A percentile compares a stretch with the other conserved stretches of the same genome.
Conservation (phyloP, 176 grass and related monocot species). For the Zizania latifolia region DNA sequence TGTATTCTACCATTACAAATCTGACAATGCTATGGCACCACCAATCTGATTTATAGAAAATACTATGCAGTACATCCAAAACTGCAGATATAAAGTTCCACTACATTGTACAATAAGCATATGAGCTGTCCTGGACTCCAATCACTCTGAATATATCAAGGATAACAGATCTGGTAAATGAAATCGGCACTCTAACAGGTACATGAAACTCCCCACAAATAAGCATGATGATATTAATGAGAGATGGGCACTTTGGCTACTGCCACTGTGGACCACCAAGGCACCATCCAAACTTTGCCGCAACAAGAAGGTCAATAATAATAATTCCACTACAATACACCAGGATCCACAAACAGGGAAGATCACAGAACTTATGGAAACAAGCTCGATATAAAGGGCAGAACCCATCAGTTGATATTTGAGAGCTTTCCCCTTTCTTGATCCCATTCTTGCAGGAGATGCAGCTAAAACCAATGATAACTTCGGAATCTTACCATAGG, state of each 20-base stretch:
- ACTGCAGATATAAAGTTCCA: neutral
- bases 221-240: too few species aligned
- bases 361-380: neutral
- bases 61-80: neutral
- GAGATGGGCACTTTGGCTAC: too few species aligned
- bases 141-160: constrained; percentile 5
- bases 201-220: too few species aligned
- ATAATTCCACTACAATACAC: neutral
- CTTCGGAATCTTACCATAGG: neutral
- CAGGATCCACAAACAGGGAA: neutral
- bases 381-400: neutral
- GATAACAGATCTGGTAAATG: neutral
- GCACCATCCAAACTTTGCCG: too few species aligned
- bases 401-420: constrained; percentile 3
- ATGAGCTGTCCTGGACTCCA: neutral
- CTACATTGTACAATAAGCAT: constrained; percentile 16
- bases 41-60: constrained; percentile 9
- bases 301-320: neutral
- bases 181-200: neutral
- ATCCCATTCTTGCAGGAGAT: neutral
- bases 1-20: constrained; percentile 18
- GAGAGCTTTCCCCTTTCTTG: neutral
- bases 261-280: too few species aligned
- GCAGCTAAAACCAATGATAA: neutral
- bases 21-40: constrained; percentile 8